Conservation (phyloP, 768 basidiomycete genomes). For the Podaxis carcinomalis region DNA sequence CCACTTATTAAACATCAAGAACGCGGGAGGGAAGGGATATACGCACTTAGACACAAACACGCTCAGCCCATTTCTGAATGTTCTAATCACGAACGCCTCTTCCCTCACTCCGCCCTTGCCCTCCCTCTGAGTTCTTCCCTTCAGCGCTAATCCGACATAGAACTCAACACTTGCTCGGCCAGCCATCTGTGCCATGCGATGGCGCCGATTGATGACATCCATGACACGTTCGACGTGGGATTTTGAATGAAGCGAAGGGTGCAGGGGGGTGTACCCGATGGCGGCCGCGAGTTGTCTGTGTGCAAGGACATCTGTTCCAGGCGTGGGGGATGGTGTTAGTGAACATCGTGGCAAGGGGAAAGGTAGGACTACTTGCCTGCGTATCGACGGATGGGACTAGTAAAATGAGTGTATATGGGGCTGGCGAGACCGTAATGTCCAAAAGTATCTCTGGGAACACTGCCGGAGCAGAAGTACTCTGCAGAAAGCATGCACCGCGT, state of each 20-base stretch:
- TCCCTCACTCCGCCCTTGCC: slow-evolving; percentile 49
- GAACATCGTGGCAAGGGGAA: not conserved
- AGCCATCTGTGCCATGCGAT: slow-evolving; percentile 97
- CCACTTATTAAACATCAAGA: slow-evolving; percentile 1
- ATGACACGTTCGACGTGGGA: slow-evolving; percentile 82
- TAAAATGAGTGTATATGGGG: slow-evolving; percentile 97
- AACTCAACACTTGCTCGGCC: slow-evolving; percentile 96
- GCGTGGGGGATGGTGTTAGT: not conserved
- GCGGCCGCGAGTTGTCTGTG: slow-evolving; percentile 93
- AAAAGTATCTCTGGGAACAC: slow-evolving; percentile 87
- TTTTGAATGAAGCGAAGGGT: slow-evolving; percentile 86
- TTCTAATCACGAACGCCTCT: slow-evolving; percentile 90
- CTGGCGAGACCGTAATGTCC: slow-evolving; percentile 98
- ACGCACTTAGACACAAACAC: slow-evolving; percentile 93
- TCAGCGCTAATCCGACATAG: slow-evolving; percentile 91
- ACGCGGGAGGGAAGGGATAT: not conserved
- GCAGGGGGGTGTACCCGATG: slow-evolving; percentile 78
- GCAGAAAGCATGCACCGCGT: slow-evolving; percentile 98
- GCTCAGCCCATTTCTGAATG: slow-evolving; percentile 93
- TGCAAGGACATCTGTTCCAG: slow-evolving; percentile 71
- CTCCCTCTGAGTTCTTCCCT: slow-evolving; percentile 51
- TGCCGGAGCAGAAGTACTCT: slow-evolving; percentile 97
- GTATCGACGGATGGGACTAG: slow-evolving; percentile 94
- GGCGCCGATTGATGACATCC: slow-evolving; percentile 84
- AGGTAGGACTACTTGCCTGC: slow-evolving; percentile 54